Conservation (phyloP, 805 yeast genomes). For the Candida sonorensis region DNA sequence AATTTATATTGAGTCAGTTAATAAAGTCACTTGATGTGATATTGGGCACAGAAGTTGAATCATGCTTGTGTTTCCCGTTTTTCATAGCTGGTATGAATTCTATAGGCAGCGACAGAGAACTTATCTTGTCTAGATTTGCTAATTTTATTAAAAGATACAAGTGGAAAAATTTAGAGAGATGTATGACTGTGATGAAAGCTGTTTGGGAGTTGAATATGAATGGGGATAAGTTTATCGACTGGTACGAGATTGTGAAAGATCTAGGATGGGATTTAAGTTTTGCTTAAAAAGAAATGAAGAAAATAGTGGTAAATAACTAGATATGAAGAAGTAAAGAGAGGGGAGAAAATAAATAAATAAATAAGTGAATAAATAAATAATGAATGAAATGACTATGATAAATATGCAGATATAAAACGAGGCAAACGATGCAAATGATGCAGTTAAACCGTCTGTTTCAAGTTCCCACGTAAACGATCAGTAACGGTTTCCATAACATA, state of each 20-base stretch:
- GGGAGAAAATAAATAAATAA: too few relatives aligned
- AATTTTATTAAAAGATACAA: constrained; percentile 55
- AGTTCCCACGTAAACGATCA: constrained; percentile 9
- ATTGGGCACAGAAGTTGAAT: constrained; percentile 61
- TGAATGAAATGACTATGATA: neutral
- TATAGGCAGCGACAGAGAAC: too few relatives aligned
- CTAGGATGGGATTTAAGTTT: constrained; percentile 77
- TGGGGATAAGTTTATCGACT: constrained; percentile 62
- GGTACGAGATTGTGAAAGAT: constrained; percentile 60
- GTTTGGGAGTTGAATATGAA: constrained; percentile 42
- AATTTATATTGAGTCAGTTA: constrained; percentile 47
- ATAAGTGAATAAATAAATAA: constrained; percentile 1
- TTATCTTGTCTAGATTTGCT: constrained; percentile 47
- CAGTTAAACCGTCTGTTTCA: neutral
- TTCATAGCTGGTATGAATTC: constrained; percentile 74
- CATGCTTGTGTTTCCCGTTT: constrained; percentile 67
- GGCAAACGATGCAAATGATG: neutral
- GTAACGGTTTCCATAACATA: constrained; percentile 58
- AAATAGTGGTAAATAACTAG: too few relatives aligned
- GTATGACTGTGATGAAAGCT: constrained; percentile 36
- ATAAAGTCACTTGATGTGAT: constrained; percentile 52
- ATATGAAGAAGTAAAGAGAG: neutral
- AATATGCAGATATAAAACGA: neutral
- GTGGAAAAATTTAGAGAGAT: constrained; percentile 53
- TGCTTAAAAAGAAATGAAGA: constrained; percentile 35